These are phyloP conservation scores for Penicillium fuscoglaucum DNA, from an alignment of 2,329 filamentous ascomycete species.

Conservation along the genomic window DNA sequence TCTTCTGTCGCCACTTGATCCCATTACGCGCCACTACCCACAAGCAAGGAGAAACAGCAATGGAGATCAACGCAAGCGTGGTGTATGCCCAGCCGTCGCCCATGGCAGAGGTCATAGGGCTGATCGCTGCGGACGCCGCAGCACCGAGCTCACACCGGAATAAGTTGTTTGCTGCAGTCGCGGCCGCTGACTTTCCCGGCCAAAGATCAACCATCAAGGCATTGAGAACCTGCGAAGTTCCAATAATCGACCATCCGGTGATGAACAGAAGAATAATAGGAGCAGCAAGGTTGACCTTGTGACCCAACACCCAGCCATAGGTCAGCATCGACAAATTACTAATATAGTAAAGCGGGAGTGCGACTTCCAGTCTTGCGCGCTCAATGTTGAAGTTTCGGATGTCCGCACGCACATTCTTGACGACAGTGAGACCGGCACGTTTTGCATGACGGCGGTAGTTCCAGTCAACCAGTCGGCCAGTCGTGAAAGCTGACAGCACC, in stretches of 20 bases:
- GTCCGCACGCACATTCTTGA: conserved; percentile 45
- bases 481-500: conserved; percentile 28
- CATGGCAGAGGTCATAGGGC: conserved; percentile 41
- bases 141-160: conserved; percentile 44
- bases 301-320: conserved; percentile 41
- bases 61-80: conserved; percentile 34
- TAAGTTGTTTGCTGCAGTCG: conserved; percentile 45
- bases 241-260: conserved; percentile 37
- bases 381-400: conserved; percentile 52
- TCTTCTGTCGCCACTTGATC: conserved; percentile 31
- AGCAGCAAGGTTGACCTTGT: conserved; percentile 33
- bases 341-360: conserved; percentile 35
- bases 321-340: conserved; percentile 29
- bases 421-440: conserved; percentile 61
- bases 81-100: conserved; percentile 47
- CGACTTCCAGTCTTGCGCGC: conserved; percentile 37
- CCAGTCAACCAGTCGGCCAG: conserved; percentile 64
- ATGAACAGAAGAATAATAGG: conserved; percentile 38
- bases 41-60: conserved; percentile 24
- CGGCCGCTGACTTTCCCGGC: conserved; percentile 38
- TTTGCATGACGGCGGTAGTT: conserved; percentile 70
- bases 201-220: conserved; percentile 49
- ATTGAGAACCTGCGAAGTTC: conserved; percentile 41
- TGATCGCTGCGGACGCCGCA: conserved; percentile 39
- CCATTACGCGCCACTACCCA: conserved; percentile 31